Base-by-base conservation (phyloP, 495 filamentous ascomycete genomes). In the Glarea lozoyensis region DNA sequence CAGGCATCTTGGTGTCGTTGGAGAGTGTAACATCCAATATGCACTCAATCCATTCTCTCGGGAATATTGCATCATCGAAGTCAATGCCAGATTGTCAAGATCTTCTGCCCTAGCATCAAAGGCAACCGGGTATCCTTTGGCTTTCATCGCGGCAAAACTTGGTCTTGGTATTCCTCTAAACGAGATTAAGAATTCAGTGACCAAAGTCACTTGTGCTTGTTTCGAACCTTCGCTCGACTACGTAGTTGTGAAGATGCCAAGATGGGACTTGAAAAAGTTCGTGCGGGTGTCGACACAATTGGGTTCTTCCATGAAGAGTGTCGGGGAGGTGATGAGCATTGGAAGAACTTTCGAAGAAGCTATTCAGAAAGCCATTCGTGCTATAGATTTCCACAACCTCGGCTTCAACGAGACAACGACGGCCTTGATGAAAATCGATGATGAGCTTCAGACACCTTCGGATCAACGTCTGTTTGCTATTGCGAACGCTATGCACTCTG, bases 171-270 rank as follows among this genome's bases (percentile, higher is more conserved):
- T 98, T 52, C 90, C 92, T 2, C 69, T 98, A 41, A 96, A 98
- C 64, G 86, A 97, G 62, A 94, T 98, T 60, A 81, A 81, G 47
- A 98, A 98, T 68, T 85, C 85, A 1, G 90, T 98, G 36, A 98
- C 92, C 18, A 92, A 94, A 66, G 83, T 85, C 27, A 98, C 92
- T 20, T 94, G 87, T 49, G 92, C 90, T 38, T 98, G 92, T 72
- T 98, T 98, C 64, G 92, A 98, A 60, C 92, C 92, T n/a, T 98
- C 92, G 2, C 73, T 98, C 0, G 92, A 98, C 60, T 98, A 98
- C 60, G 90, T 96, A 35, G 92, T 97, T 18, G 92, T 98, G 43
- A 98, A 98, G 73, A 98, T 98, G 65, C 92, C 92, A 15, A 76
- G 92, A 46, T 98, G 92, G 92, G 92, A 98, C 65, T 63, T 98